A percentile compares a stretch with the other conserved stretches of the same genome.
These are phyloP conservation scores for Trichocomaceae sp. DNA, from an alignment of 2,329 filamentous ascomycete species.

Conservation along the genomic window DNA sequence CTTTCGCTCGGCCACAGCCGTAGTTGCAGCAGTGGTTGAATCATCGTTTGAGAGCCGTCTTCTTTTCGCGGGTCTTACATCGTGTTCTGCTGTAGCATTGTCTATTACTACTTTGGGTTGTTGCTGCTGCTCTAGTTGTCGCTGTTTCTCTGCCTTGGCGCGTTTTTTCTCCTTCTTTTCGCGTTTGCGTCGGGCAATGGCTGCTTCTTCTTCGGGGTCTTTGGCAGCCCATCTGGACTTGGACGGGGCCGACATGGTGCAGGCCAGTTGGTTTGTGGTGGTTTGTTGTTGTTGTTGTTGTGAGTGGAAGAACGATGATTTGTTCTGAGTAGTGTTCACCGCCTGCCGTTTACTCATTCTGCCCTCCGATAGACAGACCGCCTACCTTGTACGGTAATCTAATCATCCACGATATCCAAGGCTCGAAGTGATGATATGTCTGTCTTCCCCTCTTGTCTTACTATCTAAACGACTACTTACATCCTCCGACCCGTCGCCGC, in stretches of 20 bases:
- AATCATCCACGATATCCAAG: no score
- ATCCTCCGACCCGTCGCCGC: no score
- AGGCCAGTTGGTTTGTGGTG: not conserved
- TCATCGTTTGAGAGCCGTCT: conserved; percentile 12
- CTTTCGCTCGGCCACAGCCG: conserved; percentile 22
- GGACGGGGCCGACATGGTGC: conserved; percentile 52
- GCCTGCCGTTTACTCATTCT: no score
- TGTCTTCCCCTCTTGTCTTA: no score
- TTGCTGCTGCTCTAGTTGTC: conserved; percentile 44
- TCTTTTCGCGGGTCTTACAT: conserved; percentile 48
- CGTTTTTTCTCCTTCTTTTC: conserved; percentile 89
- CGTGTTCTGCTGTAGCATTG: conserved; percentile 19
- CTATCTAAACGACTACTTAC: no score
- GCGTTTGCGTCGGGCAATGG: conserved; percentile 60
- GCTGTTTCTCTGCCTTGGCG: conserved; percentile 73
- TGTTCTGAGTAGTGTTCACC: no score
- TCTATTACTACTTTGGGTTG: not conserved
- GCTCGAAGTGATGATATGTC: no score
- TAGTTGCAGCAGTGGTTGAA: not conserved
- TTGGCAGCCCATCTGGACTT: conserved; percentile 85
- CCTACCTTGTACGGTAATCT: no score
- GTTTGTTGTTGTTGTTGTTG: no score
- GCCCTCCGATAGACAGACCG: no score
- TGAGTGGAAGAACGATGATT: no score
- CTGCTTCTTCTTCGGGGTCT: conserved; percentile 69